Base-by-base conservation (phyloP, 1,284 basidiomycete genomes). In the Bjerkandera adusta region DNA sequence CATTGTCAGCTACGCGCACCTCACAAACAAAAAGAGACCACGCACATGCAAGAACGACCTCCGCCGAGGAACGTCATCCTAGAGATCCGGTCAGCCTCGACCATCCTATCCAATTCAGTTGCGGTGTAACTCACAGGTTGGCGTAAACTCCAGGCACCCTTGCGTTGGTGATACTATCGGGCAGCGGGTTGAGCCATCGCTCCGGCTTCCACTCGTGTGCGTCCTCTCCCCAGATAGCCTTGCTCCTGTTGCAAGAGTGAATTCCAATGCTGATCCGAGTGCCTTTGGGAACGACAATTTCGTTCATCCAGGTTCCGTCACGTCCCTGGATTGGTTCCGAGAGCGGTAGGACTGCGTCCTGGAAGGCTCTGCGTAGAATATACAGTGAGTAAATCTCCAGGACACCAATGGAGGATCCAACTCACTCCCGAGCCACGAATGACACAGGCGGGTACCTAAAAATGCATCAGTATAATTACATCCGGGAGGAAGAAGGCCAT, bases 231-330 rank as follows among this genome's bases (percentile, higher is more conserved):
- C 64, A 65, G 4, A 56, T 53, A n/a, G 46, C 50, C 47, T 49
- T 57, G 51, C 65, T 61, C 35, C 57, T 57, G 45, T 65, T 62
- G 15, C 57, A 54, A 5, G 57, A 58, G 29, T 57, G 47, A 18
- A 61, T 53, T 39, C 59, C 58, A 36, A 63, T 52, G 21, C 60
- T 51, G 5, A 64, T 49, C 32, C 49, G 48, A 22, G 57, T 73
- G 7, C 73, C 76, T 52, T 76, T 74, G 29, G 60, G 54, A 18
- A 74, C 60, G 1, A 66, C 49, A 32, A 83, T 59, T 24, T 65
- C 63, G 37, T 68, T 60, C 5, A 74, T 64, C 0, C 57, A 51
- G 35, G 68, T 45, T 1, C 73, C 75, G 36, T 57, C 53, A 1
- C 54, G 33, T 24, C 53, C 57, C 18, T 43, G 51, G 35, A 57